phyloP scores from a whole-genome alignment of 176 grass and related monocot species.

The Zoysia japonica region DNA sequence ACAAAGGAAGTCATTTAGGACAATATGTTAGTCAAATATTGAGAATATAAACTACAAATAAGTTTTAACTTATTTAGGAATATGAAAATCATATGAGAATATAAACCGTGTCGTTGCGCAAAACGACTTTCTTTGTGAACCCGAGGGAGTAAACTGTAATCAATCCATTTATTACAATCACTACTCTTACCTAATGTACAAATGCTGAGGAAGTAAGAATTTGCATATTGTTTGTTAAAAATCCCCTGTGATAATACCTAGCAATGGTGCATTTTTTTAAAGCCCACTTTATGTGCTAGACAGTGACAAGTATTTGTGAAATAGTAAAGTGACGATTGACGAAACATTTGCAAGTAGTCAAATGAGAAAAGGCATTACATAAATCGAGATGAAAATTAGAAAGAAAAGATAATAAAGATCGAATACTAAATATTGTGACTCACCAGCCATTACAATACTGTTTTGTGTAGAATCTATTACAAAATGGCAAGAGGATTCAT shows the following conservation, averaged over 20 bases:
- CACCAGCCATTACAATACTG: background rate
- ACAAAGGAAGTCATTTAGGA: no score
- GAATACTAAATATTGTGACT: constrained; percentile 16
- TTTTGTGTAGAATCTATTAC: background rate
- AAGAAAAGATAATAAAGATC: background rate
- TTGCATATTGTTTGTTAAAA: background rate
- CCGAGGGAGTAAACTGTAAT: background rate
- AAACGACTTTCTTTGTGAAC: no score
- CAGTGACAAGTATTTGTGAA: background rate
- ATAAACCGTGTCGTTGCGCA: no score
- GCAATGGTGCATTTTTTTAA: background rate
- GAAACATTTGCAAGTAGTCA: background rate
- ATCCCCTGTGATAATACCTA: background rate
- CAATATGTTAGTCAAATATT: no score
- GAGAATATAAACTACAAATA: no score
- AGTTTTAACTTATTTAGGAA: no score
- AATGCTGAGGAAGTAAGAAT: background rate
- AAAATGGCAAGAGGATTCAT: background rate
- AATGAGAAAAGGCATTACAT: background rate
- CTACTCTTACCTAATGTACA: background rate
- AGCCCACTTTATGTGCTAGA: background rate
- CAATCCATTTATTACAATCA: background rate
- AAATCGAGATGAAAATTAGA: background rate
- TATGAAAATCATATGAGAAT: no score
- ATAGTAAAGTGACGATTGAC: background rate